phyloP scores from a whole-genome alignment of 2,329 filamentous ascomycete genomes.

The Pseudogymnoascus sp. region DNA sequence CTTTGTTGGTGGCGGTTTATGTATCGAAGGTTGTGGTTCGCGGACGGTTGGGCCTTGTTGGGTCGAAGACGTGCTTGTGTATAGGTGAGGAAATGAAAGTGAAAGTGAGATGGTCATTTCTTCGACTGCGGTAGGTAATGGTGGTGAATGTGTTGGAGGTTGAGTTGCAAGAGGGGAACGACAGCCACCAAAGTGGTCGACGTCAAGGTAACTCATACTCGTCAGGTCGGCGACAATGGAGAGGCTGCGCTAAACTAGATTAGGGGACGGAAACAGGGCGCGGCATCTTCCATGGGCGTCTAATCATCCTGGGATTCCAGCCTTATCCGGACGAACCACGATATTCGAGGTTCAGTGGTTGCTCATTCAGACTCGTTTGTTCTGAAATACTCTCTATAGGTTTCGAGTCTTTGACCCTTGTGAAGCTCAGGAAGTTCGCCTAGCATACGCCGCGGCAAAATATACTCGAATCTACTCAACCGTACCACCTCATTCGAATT shows the following conservation, averaged over 20 bases:
- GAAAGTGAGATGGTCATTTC: conserved; percentile 9
- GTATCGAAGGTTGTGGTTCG: not conserved
- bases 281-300: conserved; percentile 3
- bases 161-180: conserved; percentile 1
- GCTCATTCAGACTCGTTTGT: not conserved
- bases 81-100: conserved; percentile 7
- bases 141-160: conserved; percentile 2
- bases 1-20: conserved; percentile 10
- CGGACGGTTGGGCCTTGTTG: not conserved
- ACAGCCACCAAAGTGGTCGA: conserved; percentile 2
- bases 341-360: not conserved
- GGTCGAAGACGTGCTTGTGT: conserved; percentile 10
- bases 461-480: not conserved
- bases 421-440: not conserved
- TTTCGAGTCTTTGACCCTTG: not conserved
- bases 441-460: not conserved
- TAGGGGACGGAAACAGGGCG: not conserved
- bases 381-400: not conserved
- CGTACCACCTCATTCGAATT: not conserved
- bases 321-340: conserved; percentile 7
- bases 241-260: conserved; percentile 6
- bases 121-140: conserved; percentile 7
- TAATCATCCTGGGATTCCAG: conserved; percentile 7
- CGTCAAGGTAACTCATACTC: conserved; percentile 9
- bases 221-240: not conserved